Percentiles rank a stretch among this genome's conserved stretches.
These are phyloP conservation scores for Stephania japonica DNA, from an alignment of 164 flowering plant species.

Conservation along the genomic window DNA sequence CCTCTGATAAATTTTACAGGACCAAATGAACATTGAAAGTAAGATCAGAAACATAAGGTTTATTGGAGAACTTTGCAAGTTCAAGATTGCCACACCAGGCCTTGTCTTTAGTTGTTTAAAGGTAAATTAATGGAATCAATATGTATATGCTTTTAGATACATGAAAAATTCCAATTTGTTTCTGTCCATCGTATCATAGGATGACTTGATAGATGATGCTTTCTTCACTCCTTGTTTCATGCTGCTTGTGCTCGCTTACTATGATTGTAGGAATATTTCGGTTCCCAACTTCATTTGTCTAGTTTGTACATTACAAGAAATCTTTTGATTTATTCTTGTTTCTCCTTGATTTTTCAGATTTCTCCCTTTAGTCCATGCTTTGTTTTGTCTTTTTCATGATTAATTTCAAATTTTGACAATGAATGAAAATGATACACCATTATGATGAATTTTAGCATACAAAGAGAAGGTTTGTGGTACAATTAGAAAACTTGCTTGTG, in stretches of 20 bases:
- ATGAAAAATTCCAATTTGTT: background rate
- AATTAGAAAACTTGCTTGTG: background rate
- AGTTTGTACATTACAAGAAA: background rate
- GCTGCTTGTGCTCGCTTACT: background rate
- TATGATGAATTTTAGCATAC: background rate
- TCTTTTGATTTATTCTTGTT: background rate
- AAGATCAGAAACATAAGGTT: conserved; percentile 92
- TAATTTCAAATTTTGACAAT: conserved; percentile 2
- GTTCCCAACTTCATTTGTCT: background rate
- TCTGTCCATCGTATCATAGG: background rate
- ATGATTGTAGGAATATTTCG: background rate
- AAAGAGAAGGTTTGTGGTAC: background rate
- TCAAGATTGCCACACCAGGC: conserved; percentile 77
- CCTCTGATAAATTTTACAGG: conserved; percentile 45
- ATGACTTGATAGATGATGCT: background rate
- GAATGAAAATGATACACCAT: background rate
- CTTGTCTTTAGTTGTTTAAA: conserved; percentile 83
- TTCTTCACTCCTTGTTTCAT: background rate
- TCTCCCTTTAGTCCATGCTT: background rate
- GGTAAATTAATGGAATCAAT: conserved; percentile 37
- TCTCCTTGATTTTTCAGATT: background rate
- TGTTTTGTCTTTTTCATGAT: background rate
- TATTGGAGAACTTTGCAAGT: conserved; percentile 97
- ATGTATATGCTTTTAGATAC: background rate
- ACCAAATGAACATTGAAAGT: conserved; percentile 97